Percentiles rank a stretch among this genome's conserved stretches.
These are phyloP conservation scores for Echinosophora koreensis DNA, from an alignment of 306 rosid species.

Conservation along the genomic window DNA sequence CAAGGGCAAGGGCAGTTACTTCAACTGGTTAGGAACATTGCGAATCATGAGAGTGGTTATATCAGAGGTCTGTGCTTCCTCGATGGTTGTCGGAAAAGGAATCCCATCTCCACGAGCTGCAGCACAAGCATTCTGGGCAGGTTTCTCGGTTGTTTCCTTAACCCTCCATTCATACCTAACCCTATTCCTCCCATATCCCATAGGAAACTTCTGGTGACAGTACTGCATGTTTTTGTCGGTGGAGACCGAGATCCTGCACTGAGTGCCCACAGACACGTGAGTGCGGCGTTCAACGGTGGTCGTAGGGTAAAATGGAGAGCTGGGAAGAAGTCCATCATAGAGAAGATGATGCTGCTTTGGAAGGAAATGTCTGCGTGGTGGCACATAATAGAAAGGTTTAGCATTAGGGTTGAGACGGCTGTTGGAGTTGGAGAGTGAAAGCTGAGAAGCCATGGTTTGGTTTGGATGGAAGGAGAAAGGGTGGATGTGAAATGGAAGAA, in stretches of 20 bases:
- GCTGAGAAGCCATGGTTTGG: too few species aligned
- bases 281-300: too few species aligned
- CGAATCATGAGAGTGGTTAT: conserved; percentile 48
- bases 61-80: neutral
- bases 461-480: too few species aligned
- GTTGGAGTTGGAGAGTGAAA: too few species aligned
- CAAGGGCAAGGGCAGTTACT: neutral
- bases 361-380: too few species aligned
- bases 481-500: too few species aligned
- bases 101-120: neutral
- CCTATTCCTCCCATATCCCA: neutral
- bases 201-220: neutral
- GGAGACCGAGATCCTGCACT: too few species aligned
- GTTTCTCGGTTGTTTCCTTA: neutral
- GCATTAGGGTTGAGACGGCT: conserved; percentile 33
- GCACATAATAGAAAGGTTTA: neutral
- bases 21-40: conserved; percentile 38
- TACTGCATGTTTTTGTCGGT: too few species aligned
- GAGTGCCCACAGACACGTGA: too few species aligned
- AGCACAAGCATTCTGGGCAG: neutral
- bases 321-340: too few species aligned
- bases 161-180: neutral
- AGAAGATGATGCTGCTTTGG: too few species aligned
- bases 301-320: too few species aligned
- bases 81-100: conserved; percentile 24